A percentile compares a stretch with the other conserved stretches of the same genome.
Conservation (phyloP, 2,329 filamentous ascomycete species). For the Neofusicoccum umdonicola region DNA sequence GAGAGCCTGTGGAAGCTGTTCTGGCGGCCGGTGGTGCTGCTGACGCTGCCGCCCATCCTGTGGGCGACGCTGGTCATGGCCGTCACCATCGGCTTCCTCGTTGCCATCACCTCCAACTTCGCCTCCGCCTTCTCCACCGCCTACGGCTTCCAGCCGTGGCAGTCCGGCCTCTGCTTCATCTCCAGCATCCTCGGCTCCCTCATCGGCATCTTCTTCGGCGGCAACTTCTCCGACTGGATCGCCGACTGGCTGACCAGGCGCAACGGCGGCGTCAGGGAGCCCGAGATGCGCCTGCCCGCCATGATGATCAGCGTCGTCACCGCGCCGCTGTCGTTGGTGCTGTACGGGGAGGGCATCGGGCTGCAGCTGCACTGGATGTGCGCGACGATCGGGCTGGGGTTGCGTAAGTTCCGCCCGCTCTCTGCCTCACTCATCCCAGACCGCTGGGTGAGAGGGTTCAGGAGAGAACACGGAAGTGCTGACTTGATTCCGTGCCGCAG, state of each 20-base stretch:
- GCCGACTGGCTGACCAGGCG: slow-evolving; percentile 30
- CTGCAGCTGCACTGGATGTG: slow-evolving; percentile 49
- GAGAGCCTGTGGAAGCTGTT: slow-evolving; percentile 51
- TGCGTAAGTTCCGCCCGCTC: slow-evolving; percentile 41
- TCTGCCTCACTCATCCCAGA: no score
- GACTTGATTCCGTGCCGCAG: slow-evolving; percentile 19
- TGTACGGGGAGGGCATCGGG: slow-evolving; percentile 34
- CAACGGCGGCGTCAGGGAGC: slow-evolving; percentile 32
- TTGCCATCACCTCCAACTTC: slow-evolving; percentile 36
- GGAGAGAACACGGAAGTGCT: background rate
- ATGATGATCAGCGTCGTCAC: slow-evolving; percentile 28
- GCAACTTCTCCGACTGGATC: slow-evolving; percentile 36
- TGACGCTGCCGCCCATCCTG: slow-evolving; percentile 53
- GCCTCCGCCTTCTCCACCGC: slow-evolving; percentile 25
- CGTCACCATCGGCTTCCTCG: slow-evolving; percentile 55
- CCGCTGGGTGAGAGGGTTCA: background rate
- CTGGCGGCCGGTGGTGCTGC: slow-evolving; percentile 50
- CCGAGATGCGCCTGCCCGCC: slow-evolving; percentile 35
- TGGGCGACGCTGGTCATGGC: slow-evolving; percentile 57
- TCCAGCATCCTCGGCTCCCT: slow-evolving; percentile 49
- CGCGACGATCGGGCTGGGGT: slow-evolving; percentile 54
- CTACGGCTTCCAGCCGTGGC: slow-evolving; percentile 33
- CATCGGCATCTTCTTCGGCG: slow-evolving; percentile 52
- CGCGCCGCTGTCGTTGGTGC: slow-evolving; percentile 28
- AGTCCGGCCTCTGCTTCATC: slow-evolving; percentile 52